Evolutionary conservation across 805 yeast genomes (phyloP).

Genomic region (Suhomyces tanzawaensis): DNA sequence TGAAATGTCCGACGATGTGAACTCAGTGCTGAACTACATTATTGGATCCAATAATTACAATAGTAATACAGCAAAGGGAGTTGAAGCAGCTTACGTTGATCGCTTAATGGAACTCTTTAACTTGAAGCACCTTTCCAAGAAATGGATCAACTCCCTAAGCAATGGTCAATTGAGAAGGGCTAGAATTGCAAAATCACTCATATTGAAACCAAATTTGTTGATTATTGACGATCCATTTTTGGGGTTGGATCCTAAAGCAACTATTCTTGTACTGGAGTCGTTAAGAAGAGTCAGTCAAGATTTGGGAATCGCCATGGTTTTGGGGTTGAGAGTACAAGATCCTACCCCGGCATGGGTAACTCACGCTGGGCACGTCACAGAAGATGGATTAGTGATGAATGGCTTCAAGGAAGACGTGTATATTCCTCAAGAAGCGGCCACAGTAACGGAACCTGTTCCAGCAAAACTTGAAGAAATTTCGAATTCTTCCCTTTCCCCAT

Average conservation of each 20-base stretch:
- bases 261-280: conserved; percentile 55
- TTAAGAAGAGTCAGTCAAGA: conserved; percentile 31
- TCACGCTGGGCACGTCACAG: conserved; percentile 64
- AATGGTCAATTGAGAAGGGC: conserved; percentile 95
- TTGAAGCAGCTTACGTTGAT: conserved; percentile 30
- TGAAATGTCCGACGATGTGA: conserved; percentile 58
- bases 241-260: conserved; percentile 81
- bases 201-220: conserved; percentile 61
- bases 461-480: background rate
- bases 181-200: conserved; percentile 71
- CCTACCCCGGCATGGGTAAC: conserved; percentile 76
- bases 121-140: conserved; percentile 54
- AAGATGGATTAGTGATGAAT: conserved; percentile 47
- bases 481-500: conserved; percentile 2
- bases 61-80: conserved; percentile 25
- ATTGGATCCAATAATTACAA: conserved; percentile 56
- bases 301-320: conserved; percentile 54
- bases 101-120: conserved; percentile 49
- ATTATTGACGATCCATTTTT: conserved; percentile 89
- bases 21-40: conserved; percentile 53
- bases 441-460: background rate
- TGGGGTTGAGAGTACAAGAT: conserved; percentile 80
- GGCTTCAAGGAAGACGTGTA: conserved; percentile 38
- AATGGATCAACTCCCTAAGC: conserved; percentile 84
- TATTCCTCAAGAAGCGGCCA: background rate